Conservation (phyloP, 768 basidiomycete species). For the Sutorius australiensis region DNA sequence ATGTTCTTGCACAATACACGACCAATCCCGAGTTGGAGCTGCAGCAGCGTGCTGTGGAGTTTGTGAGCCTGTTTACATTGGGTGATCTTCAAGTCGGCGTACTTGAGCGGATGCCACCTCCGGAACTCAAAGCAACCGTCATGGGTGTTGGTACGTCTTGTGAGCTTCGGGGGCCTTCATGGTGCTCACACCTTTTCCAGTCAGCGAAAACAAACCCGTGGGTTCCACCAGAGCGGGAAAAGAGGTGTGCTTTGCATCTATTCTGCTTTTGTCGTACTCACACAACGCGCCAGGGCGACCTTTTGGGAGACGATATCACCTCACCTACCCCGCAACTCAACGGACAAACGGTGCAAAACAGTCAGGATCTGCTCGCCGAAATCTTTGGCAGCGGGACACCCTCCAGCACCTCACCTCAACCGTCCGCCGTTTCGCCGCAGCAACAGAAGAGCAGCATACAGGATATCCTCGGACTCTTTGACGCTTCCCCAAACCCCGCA, state of each 20-base stretch:
- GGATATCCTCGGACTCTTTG: constrained; percentile 91
- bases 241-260: constrained; percentile 46
- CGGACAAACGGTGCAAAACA: constrained; percentile 50
- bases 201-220: constrained; percentile 94
- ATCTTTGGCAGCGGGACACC: constrained; percentile 69
- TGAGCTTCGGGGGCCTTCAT: background rate
- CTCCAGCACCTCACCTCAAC: constrained; percentile 29
- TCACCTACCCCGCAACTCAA: constrained; percentile 41
- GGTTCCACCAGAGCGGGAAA: constrained; percentile 79
- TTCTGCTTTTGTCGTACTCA: background rate
- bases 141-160: constrained; percentile 75
- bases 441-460: constrained; percentile 64
- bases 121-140: constrained; percentile 95
- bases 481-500: constrained; percentile 39
- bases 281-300: constrained; percentile 48
- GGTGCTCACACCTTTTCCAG: constrained; percentile 36
- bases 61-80: constrained; percentile 76
- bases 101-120: constrained; percentile 97
- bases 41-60: constrained; percentile 95
- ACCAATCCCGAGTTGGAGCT: constrained; percentile 90
- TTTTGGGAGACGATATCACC: constrained; percentile 74
- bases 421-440: constrained; percentile 40
- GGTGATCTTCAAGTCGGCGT: constrained; percentile 80
- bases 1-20: constrained; percentile 75
- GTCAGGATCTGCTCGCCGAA: constrained; percentile 86